A percentile compares a stretch with the other conserved stretches of the same genome.
Conservation (phyloP, 495 filamentous ascomycete species). For the Neurospora discreta region DNA sequence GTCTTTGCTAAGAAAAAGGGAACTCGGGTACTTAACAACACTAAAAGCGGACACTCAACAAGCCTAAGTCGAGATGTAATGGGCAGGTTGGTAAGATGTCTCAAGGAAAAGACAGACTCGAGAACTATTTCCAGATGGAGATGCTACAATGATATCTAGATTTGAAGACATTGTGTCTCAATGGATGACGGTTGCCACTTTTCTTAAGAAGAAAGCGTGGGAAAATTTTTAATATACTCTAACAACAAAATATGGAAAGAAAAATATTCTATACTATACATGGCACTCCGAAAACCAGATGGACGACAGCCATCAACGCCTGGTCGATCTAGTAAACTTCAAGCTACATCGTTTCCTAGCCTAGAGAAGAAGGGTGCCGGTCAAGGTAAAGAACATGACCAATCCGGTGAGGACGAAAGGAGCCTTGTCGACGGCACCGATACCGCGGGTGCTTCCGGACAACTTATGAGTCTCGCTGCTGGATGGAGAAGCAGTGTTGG, state of each 20-base stretch:
- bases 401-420: slow-evolving; percentile 44
- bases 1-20: not conserved
- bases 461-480: slow-evolving; percentile 17
- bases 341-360: slow-evolving; percentile 7
- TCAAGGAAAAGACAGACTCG: not conserved
- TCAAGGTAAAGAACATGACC: slow-evolving; percentile 47
- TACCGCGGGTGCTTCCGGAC: slow-evolving; percentile 23
- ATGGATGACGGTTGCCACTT: not conserved
- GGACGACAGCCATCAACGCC: not conserved
- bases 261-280: not conserved
- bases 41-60: not conserved
- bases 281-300: not conserved
- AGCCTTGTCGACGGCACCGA: slow-evolving; percentile 38
- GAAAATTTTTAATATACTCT: no score
- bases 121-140: not conserved
- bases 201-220: no score
- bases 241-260: no score
- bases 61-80: not conserved
- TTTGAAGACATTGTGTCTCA: not conserved
- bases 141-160: not conserved
- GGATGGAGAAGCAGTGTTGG: slow-evolving; percentile 25
- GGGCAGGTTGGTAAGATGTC: not conserved
- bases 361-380: slow-evolving; percentile 53
- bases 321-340: not conserved
- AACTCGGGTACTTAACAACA: not conserved